These are phyloP conservation scores for Pseudogymnoascus sp. DNA, from an alignment of 2,329 filamentous ascomycete genomes.

Conservation along the genomic window DNA sequence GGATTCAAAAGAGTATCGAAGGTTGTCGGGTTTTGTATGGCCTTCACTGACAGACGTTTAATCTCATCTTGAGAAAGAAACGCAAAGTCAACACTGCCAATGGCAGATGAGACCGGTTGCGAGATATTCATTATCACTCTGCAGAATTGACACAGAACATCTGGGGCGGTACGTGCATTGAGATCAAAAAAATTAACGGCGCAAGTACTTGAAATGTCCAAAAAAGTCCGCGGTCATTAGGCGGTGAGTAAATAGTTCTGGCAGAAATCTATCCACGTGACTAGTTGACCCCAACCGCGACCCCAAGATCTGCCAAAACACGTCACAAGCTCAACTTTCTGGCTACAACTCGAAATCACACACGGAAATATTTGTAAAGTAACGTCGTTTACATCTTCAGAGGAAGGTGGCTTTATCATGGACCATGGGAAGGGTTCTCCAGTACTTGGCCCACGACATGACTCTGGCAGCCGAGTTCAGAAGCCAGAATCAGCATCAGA, in stretches of 20 bases:
- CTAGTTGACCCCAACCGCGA: background rate
- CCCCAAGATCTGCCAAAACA: slow-evolving; percentile 1
- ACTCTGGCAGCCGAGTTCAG: slow-evolving; percentile 45
- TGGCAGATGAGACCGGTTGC: slow-evolving; percentile 73
- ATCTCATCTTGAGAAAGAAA: slow-evolving; percentile 79
- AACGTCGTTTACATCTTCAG: background rate
- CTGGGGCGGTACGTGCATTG: slow-evolving; percentile 8
- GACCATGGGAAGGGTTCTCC: slow-evolving; percentile 41
- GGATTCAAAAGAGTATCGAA: slow-evolving; percentile 89
- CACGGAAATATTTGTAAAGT: background rate
- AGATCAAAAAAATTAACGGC: slow-evolving; percentile 6
- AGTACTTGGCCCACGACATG: slow-evolving; percentile 48
- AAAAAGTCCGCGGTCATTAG: slow-evolving; percentile 7
- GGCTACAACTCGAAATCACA: background rate
- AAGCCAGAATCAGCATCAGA: slow-evolving; percentile 50
- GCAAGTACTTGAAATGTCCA: slow-evolving; percentile 6
- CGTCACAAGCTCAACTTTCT: background rate
- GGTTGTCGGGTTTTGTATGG: slow-evolving; percentile 87
- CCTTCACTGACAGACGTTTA: slow-evolving; percentile 80
- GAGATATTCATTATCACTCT: slow-evolving; percentile 55
- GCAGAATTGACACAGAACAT: slow-evolving; percentile 5
- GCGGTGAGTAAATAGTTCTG: slow-evolving; percentile 2
- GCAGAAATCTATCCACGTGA: slow-evolving; percentile 8
- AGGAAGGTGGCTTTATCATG: slow-evolving; percentile 32
- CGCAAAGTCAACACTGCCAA: slow-evolving; percentile 82